These are phyloP conservation scores for Pythium biforme DNA, from an alignment of 352 stramenopile species.

Conservation along the genomic window DNA sequence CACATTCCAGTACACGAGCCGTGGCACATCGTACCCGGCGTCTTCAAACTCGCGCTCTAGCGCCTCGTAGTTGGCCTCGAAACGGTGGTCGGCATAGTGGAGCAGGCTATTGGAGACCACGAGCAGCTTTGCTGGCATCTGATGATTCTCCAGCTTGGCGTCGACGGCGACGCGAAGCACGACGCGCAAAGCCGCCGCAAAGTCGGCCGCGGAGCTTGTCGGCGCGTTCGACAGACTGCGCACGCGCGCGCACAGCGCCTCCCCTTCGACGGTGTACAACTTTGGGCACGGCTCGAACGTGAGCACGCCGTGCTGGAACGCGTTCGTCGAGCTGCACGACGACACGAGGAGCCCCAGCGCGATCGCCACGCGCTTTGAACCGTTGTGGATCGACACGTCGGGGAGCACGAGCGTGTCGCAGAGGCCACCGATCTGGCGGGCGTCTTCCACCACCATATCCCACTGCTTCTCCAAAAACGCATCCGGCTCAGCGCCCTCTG, in stretches of 20 bases:
- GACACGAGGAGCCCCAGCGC: slow-evolving; percentile 21
- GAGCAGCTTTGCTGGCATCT: background rate
- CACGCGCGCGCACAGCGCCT: background rate
- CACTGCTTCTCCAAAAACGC: background rate
- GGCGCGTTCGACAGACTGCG: background rate
- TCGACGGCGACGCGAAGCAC: background rate
- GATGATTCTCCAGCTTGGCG: background rate
- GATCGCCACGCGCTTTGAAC: slow-evolving; percentile 40
- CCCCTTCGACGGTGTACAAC: background rate
- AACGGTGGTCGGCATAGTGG: background rate
- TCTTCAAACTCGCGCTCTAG: background rate
- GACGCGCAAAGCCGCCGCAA: background rate
- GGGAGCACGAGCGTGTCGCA: background rate
- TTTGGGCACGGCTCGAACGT: background rate
- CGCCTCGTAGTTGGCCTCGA: background rate
- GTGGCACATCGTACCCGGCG: background rate
- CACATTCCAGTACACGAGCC: background rate
- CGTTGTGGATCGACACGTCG: slow-evolving; percentile 21
- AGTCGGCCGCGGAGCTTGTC: no score
- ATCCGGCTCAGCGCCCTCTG: background rate
- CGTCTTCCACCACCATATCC: background rate
- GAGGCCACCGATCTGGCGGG: background rate
- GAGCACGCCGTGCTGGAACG: background rate
- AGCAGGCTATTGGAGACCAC: background rate
- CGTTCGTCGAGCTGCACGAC: background rate